A percentile compares a stretch with the other conserved stretches of the same genome.
These are phyloP conservation scores for Cercospora sojina DNA, from an alignment of 2,329 filamentous ascomycete genomes.

Conservation along the genomic window DNA sequence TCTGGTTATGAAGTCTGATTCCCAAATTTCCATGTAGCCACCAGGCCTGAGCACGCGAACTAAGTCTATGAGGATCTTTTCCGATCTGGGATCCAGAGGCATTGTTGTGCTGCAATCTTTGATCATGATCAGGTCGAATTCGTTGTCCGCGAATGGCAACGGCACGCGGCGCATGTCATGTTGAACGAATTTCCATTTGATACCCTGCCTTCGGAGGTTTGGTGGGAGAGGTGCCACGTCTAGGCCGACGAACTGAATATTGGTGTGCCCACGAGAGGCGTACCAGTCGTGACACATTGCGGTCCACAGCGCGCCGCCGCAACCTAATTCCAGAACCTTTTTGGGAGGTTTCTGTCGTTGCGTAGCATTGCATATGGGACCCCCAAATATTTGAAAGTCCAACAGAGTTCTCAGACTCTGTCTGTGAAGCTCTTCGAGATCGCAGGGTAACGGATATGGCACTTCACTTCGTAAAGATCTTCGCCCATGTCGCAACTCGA, in stretches of 20 bases:
- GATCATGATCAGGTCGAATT: slow-evolving; percentile 85
- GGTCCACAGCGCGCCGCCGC: slow-evolving; percentile 87
- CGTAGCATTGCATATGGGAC: slow-evolving; percentile 70
- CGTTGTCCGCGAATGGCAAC: slow-evolving; percentile 73
- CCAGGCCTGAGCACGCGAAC: slow-evolving; percentile 74
- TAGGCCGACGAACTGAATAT: slow-evolving; percentile 76
- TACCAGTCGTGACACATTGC: slow-evolving; percentile 83
- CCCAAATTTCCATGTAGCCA: slow-evolving; percentile 84
- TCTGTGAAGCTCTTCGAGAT: slow-evolving; percentile 81
- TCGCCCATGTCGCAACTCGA: slow-evolving; percentile 69
- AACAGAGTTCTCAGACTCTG: slow-evolving; percentile 83
- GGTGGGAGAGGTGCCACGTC: slow-evolving; percentile 74
- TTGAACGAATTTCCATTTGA: slow-evolving; percentile 86
- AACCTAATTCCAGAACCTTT: slow-evolving; percentile 81
- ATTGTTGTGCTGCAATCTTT: slow-evolving; percentile 78
- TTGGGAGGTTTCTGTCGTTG: slow-evolving; percentile 67
- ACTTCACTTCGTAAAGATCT: slow-evolving; percentile 74
- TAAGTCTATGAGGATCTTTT: slow-evolving; percentile 66
- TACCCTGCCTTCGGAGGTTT: slow-evolving; percentile 65
- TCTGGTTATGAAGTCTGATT: slow-evolving; percentile 79
- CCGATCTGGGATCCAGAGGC: slow-evolving; percentile 55
- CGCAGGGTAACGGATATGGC: slow-evolving; percentile 82
- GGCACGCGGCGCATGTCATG: slow-evolving; percentile 76
- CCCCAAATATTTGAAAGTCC: slow-evolving; percentile 76
- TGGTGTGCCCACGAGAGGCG: slow-evolving; percentile 62